Conservation (phyloP, 192 early-diverging fungal species). For the Gigaspora rosea region DNA sequence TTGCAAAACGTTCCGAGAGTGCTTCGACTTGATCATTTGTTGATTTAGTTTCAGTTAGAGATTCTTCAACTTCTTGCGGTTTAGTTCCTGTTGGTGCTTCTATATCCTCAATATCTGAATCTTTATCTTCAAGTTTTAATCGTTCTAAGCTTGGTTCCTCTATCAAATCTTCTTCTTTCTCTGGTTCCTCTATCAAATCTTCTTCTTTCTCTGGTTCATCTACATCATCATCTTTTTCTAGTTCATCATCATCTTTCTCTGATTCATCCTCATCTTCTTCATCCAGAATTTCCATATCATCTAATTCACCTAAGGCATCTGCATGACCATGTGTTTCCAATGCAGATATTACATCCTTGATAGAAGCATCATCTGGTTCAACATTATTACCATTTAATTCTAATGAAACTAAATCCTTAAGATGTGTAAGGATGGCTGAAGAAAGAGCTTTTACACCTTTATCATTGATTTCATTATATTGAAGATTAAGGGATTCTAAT, state of each 20-base stretch:
- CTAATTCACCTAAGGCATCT: conserved; percentile 88
- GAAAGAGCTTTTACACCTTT: conserved; percentile 71
- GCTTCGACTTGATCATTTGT: conserved; percentile 1
- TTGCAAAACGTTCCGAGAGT: conserved; percentile 1
- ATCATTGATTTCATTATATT: conserved; percentile 89
- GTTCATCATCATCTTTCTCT: conserved; percentile 58
- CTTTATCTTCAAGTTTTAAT: background rate
- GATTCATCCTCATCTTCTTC: conserved; percentile 72
- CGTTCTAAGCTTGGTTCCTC: background rate
- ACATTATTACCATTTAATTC: conserved; percentile 94
- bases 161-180: conserved; percentile 28
- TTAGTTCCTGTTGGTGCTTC: background rate
- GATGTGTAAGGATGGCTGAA: conserved; percentile 62
- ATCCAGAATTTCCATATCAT: conserved; percentile 90
- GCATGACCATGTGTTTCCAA: conserved; percentile 67
- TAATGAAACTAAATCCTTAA: conserved; percentile 63
- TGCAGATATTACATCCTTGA: conserved; percentile 70
- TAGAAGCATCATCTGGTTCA: conserved; percentile 76
- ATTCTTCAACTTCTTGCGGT: background rate
- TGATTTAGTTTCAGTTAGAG: background rate
- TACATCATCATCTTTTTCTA: conserved; percentile 26
- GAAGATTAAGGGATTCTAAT: conserved; percentile 68
- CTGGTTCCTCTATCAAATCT: conserved; percentile 39
- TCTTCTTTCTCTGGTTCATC: conserved; percentile 47
- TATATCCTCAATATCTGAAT: background rate